Conservation (phyloP, 2,329 filamentous ascomycete genomes). For the Colletotrichum sp. region DNA sequence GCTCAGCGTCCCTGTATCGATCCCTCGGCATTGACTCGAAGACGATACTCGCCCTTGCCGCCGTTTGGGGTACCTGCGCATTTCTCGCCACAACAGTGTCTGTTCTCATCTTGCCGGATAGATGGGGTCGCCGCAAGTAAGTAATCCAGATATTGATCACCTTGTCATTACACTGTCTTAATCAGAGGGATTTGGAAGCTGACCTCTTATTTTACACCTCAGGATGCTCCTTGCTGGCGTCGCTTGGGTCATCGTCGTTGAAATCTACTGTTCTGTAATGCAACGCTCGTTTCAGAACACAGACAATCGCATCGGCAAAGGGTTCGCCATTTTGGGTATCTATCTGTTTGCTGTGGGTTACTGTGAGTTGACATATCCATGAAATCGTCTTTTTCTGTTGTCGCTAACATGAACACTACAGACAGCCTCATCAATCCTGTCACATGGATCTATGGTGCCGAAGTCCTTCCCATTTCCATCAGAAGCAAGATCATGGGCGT, state of each 20-base stretch:
- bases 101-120: background rate
- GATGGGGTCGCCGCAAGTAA: background rate
- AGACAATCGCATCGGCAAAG: background rate
- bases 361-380: background rate
- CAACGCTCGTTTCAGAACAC: background rate
- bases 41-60: background rate
- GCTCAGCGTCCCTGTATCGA: background rate
- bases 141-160: too few relatives aligned
- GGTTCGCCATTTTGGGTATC: background rate
- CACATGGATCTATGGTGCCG: background rate
- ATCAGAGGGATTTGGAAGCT: too few relatives aligned
- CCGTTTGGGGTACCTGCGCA: background rate
- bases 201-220: background rate
- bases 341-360: background rate
- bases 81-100: background rate
- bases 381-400: background rate
- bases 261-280: background rate
- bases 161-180: too few relatives aligned
- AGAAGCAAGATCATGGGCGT: background rate
- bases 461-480: background rate
- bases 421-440: background rate
- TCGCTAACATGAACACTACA: background rate
- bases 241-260: background rate
- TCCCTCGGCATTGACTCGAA: background rate
- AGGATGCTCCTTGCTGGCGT: background rate